A percentile compares a stretch with the other conserved stretches of the same genome.
These are phyloP conservation scores for Jimgerdemannia lactiflua DNA, from an alignment of 192 early-diverging fungal genomes.

Conservation along the genomic window DNA sequence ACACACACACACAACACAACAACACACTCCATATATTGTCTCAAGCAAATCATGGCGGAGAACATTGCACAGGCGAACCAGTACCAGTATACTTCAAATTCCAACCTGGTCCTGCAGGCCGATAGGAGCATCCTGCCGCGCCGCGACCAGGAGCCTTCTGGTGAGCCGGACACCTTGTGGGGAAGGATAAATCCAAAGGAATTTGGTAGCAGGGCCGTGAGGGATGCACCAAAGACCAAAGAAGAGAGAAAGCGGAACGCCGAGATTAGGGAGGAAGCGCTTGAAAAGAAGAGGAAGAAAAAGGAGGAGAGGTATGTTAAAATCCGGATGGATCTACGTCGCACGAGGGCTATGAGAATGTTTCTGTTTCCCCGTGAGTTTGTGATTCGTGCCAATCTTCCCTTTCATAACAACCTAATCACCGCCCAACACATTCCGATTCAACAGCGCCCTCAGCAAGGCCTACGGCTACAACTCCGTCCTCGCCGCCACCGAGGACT, in stretches of 20 bases:
- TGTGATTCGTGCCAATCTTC: no score
- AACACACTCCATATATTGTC: background rate
- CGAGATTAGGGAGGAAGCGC: constrained; percentile 39
- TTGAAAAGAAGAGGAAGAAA: constrained; percentile 50
- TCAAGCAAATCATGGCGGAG: constrained; percentile 50
- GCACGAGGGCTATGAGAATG: background rate
- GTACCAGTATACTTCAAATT: constrained; percentile 86
- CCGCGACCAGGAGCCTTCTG: constrained; percentile 89
- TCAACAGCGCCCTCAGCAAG: constrained; percentile 31
- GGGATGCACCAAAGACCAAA: constrained; percentile 61
- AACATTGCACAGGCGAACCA: constrained; percentile 63
- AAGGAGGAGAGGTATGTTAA: constrained; percentile 54
- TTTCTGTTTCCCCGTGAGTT: background rate
- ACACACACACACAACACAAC: background rate
- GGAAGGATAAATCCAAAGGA: constrained; percentile 81
- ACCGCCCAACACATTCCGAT: background rate
- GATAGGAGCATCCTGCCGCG: constrained; percentile 79
- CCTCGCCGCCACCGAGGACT: constrained; percentile 82
- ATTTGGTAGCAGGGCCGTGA: constrained; percentile 79
- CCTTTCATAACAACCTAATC: background rate
- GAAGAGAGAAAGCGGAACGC: constrained; percentile 66
- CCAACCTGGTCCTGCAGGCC: constrained; percentile 94
- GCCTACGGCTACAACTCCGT: constrained; percentile 75
- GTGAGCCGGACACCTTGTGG: constrained; percentile 91
- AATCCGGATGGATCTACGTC: background rate